Base-by-base conservation (phyloP, 176 grass and related monocot genomes). In the Calamus simplicifolius region DNA sequence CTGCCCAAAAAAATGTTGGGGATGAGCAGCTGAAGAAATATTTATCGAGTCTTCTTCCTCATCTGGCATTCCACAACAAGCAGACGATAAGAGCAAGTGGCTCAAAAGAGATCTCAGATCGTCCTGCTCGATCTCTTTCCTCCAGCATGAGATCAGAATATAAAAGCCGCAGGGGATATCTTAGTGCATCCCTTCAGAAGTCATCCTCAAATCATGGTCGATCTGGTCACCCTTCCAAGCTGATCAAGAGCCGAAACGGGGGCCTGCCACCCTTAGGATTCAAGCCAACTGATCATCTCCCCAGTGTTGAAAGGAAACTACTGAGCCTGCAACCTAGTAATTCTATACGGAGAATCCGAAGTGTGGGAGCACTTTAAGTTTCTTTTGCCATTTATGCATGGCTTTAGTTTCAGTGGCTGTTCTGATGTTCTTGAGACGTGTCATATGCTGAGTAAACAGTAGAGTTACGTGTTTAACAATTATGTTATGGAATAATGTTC, bases 1-100 rank as follows among this genome's bases (percentile, higher is more conserved):
- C 93, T 25, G 84, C 84, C 13, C 87, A 91, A 52, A 87, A 84
- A 51, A 85, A 97, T 60, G 78, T 97, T 15, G 93, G 93, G 15
- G 87, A 97, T 51, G 81, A 82, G 28, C 87, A 97, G 61, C 78
- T 97, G 68, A 97, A 88, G 82, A 97, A 88, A 59, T 82, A 82
- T 56, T 54, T 97, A 6, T 28, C 78, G 12, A 80, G 75, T 27
- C 87, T 97, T n/a, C 49, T 97, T 51, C 93, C 93, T 7, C 80
- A 74, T 58, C 87, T 97, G 49, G 66, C 57, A 27, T 73, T 69
- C 48, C 92, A 97, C 66, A 97, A 97, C 69, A 83, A 84, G 54
- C 84, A 80, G 15, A 62, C 79, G 14, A 78, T 88, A n/a, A 85
- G 82, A 58, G 73, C 84, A 27, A 82, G 69, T 59, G 80, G 86